Evolutionary conservation across 2,329 filamentous ascomycete genomes (phyloP), one percentile per base, ranked within the genome.

Genomic region (Lecanicillium sp.): DNA sequence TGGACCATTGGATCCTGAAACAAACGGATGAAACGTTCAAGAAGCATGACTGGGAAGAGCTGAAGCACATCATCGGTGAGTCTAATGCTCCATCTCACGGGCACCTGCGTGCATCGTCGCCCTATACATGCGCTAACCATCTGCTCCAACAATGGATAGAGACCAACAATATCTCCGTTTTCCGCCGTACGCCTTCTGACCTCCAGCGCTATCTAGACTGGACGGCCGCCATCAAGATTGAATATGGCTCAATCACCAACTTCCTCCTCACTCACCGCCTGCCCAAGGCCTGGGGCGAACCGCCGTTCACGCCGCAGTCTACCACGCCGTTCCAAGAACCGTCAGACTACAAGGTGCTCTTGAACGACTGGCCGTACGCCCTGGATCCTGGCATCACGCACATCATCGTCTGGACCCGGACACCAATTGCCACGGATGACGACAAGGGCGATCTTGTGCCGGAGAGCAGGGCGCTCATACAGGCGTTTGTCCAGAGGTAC

Each of bases 301-400:
- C 72, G 13, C 76, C 77, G 4, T 81, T 79, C 55, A 64, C 58
- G 11, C 69, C 71, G 4, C 58, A 54, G 33, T 77, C 73, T 6
- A 44, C 52, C 4, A 51, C 65, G 18, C 76, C 76, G 9, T 78
- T 81, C 46, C 56, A 65, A 17, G 62, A 74, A 31, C 54, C 67
- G 4, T 69, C 68, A 25, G 77, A 81, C 58, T 81, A 73, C 57
- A 79, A 78, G 44, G 82, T 94, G 37, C 66, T 95, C 32, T 69
- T 79, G 56, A 96, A 97, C 53, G 89, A 96, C 68, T 97, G 88
- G 89, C 90, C 90, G 0, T 96, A 96, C 52, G 88, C 86, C 4
- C 64, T 95, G 35, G 68, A 67, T 1, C 56, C 68, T 1, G 71
- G 71, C 39, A 76, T 82, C 49, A 69, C 81, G n/a, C 90, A 97